Evolutionary conservation across 441 rosid genomes (phyloP).

Genomic region (Raphanus hybrid): DNA sequence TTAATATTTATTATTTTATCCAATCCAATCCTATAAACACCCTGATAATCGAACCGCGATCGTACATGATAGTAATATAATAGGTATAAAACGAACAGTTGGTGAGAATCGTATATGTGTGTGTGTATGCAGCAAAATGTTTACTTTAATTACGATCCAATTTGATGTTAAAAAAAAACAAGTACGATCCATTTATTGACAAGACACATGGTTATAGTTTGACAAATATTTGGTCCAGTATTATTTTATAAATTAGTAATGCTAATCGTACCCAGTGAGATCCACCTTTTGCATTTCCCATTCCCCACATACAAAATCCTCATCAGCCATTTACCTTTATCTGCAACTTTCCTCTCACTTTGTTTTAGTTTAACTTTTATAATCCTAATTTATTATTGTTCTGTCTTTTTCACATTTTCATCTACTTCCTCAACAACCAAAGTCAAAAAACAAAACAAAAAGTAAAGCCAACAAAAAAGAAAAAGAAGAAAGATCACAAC

Average conservation of each 20-base stretch:
- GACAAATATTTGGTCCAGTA: slow-evolving; percentile 17
- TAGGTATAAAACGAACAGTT: too few species aligned
- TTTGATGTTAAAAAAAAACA: too few species aligned
- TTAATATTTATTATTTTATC: too few species aligned
- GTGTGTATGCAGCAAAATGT: too few species aligned
- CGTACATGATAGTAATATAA: too few species aligned
- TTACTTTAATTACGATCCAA: too few species aligned
- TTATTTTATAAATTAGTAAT: not conserved
- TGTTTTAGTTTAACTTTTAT: slow-evolving; percentile 2
- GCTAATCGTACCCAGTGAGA: slow-evolving; percentile 21
- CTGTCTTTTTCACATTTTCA: slow-evolving; percentile 25
- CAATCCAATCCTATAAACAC: too few species aligned
- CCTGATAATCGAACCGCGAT: too few species aligned
- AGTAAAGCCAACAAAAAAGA: not conserved
- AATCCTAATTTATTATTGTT: not conserved
- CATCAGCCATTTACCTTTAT: slow-evolving; percentile 30
- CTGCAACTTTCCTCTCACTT: not conserved
- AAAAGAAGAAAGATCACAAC: slow-evolving; percentile 2
- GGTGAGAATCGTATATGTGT: too few species aligned
- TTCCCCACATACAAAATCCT: slow-evolving; percentile 38
- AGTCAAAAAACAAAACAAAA: not conserved
- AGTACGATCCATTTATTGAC: too few species aligned
- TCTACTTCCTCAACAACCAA: slow-evolving; percentile 15
- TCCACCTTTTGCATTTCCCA: slow-evolving; percentile 33
- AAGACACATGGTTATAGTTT: not conserved